A percentile compares a stretch with the other conserved stretches of the same genome.
phyloP scores from a whole-genome alignment of 164 flowering plant species.

The Kingdonia uniflora region DNA sequence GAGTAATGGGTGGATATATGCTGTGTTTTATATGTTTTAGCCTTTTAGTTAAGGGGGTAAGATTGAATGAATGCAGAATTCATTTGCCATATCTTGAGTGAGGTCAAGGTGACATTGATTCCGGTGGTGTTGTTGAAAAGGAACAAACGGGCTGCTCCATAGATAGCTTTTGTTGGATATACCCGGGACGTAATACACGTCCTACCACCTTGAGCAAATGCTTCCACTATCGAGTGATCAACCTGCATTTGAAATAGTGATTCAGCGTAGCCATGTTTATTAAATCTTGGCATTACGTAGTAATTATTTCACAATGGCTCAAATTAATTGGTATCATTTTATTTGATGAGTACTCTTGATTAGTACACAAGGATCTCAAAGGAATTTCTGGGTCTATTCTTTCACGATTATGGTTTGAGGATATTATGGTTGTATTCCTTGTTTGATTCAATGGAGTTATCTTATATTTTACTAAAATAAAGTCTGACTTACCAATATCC shows the following conservation, averaged over 20 bases:
- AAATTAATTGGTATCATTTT: not conserved
- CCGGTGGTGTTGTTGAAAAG: slow-evolving; percentile 78
- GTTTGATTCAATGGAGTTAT: too few species aligned
- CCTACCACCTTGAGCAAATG: slow-evolving; percentile 87
- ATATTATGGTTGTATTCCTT: too few species aligned
- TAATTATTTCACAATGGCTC: not conserved
- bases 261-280: too few species aligned
- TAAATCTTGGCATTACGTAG: not conserved
- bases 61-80: slow-evolving; percentile 47
- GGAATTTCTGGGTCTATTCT: not conserved
- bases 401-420: too few species aligned
- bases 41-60: slow-evolving; percentile 14
- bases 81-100: slow-evolving; percentile 68
- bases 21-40: too few species aligned
- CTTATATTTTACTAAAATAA: not conserved
- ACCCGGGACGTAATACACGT: slow-evolving; percentile 63
- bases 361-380: not conserved
- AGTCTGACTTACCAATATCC: slow-evolving; percentile 48
- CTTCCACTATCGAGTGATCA: slow-evolving; percentile 76
- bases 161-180: slow-evolving; percentile 68
- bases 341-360: not conserved
- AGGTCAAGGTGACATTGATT: slow-evolving; percentile 33
- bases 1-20: too few species aligned
- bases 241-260: slow-evolving; percentile 22
- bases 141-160: slow-evolving; percentile 45